Evolutionary conservation across 176 grass and related monocot species (phyloP).

Genomic region (Musa troglodytarum): DNA sequence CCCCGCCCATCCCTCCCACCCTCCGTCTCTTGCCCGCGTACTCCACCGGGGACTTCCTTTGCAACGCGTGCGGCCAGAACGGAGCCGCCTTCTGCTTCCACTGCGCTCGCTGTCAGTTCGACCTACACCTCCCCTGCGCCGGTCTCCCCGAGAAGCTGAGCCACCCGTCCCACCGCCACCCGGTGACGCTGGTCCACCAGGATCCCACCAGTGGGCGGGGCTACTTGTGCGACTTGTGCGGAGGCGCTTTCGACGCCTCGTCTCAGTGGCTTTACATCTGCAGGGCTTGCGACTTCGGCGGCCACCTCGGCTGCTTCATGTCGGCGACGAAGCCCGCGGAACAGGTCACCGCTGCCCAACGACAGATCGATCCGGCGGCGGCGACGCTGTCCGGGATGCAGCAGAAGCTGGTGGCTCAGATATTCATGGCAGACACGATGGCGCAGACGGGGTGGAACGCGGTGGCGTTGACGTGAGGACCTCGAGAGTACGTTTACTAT

Average conservation of each 20-base stretch:
- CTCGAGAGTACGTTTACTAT: background rate
- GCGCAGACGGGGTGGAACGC: background rate
- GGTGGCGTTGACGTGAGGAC: background rate
- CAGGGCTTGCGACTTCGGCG: slow-evolving; percentile 15
- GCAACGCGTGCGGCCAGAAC: slow-evolving; percentile 5
- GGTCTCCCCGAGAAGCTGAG: background rate
- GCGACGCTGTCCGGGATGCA: background rate
- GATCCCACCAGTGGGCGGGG: background rate
- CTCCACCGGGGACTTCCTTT: slow-evolving; percentile 2
- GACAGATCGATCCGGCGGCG: background rate
- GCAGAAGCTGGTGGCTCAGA: background rate
- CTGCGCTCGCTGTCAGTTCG: slow-evolving; percentile 21
- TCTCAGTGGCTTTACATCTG: slow-evolving; percentile 20
- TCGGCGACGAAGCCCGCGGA: background rate
- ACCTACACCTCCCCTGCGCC: slow-evolving; percentile 33
- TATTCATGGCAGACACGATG: background rate
- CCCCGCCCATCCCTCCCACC: slow-evolving; percentile 17
- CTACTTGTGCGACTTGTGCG: slow-evolving; percentile 1
- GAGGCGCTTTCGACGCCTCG: background rate
- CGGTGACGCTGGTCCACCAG: background rate
- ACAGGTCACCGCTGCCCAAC: background rate
- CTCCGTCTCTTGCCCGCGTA: slow-evolving; percentile 4
- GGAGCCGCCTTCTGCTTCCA: slow-evolving; percentile 16
- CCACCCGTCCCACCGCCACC: slow-evolving; percentile 5
- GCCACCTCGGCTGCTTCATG: slow-evolving; percentile 22